Conservation (phyloP, 441 rosid species). For the Isatis lusitanica region DNA sequence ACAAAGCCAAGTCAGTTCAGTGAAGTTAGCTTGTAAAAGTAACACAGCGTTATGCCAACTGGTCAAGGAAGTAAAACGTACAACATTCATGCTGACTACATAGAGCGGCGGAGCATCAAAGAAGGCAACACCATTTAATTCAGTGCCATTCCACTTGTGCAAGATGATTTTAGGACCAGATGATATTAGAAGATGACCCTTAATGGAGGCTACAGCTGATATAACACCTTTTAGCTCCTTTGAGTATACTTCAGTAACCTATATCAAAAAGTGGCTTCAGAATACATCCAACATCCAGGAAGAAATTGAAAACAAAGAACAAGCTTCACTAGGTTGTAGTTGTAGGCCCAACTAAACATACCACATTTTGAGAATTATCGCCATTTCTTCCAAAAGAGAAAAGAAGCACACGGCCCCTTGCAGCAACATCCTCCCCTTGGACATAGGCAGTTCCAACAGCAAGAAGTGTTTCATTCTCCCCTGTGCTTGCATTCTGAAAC, state of each 20-base stretch:
- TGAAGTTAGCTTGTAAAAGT: too few species aligned
- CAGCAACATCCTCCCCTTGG: slow-evolving; percentile 99
- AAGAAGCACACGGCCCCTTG: slow-evolving; percentile 91
- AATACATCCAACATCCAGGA: slow-evolving; percentile 8
- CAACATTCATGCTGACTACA: slow-evolving; percentile 96
- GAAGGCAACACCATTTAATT: slow-evolving; percentile 80
- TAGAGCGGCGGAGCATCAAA: slow-evolving; percentile 93
- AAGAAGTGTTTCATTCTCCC: slow-evolving; percentile 85
- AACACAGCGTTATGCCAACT: too few species aligned
- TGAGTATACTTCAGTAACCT: slow-evolving; percentile 97
- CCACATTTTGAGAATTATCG: slow-evolving; percentile 72
- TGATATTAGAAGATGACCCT: slow-evolving; percentile 94
- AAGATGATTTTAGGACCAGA: slow-evolving; percentile 97
- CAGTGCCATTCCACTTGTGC: slow-evolving; percentile 94
- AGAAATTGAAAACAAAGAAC: slow-evolving; percentile 14
- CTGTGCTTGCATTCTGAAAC: slow-evolving; percentile 76
- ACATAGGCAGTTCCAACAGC: slow-evolving; percentile 97
- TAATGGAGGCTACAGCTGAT: slow-evolving; percentile 98
- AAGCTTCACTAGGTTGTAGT: slow-evolving; percentile 16
- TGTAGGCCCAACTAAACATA: slow-evolving; percentile 38
- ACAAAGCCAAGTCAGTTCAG: neutral
- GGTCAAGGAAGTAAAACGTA: slow-evolving; percentile 43
- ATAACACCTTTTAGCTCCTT: slow-evolving; percentile 97
- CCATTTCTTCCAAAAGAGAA: slow-evolving; percentile 69
- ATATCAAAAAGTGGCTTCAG: slow-evolving; percentile 13